Evolutionary conservation across 108 stramenopile genomes (phyloP).

Genomic region (Stephanodiscus triporus): DNA sequence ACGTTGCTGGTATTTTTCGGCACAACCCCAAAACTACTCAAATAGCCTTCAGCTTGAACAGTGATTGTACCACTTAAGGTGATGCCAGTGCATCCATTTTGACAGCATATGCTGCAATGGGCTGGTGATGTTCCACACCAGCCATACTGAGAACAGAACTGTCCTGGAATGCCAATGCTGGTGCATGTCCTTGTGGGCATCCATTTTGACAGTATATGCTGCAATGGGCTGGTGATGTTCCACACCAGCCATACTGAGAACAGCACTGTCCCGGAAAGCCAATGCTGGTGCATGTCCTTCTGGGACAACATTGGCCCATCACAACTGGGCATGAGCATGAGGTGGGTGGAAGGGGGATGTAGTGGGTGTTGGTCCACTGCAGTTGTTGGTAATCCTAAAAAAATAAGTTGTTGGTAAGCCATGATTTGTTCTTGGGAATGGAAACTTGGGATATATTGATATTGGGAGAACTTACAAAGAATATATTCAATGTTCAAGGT

Average conservation of each 20-base stretch:
- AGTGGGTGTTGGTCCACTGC: neutral
- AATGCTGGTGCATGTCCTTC: neutral
- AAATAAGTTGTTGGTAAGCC: neutral
- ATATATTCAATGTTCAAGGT: neutral
- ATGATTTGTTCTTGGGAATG: neutral
- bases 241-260: constrained; percentile 4
- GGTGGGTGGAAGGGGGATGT: too few relatives aligned
- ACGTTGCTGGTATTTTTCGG: too few relatives aligned
- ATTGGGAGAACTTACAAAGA: neutral
- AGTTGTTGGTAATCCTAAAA: neutral
- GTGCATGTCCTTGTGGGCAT: neutral
- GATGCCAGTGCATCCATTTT: constrained; percentile 9
- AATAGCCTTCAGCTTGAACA: too few relatives aligned
- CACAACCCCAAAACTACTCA: too few relatives aligned
- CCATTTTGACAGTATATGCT: constrained; percentile 34
- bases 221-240: constrained; percentile 4
- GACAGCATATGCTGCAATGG: constrained; percentile 25
- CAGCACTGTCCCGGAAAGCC: constrained; percentile 9
- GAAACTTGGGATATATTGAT: neutral
- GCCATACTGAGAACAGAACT: constrained; percentile 3
- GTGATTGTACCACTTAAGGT: too few relatives aligned
- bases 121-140: constrained; percentile 3
- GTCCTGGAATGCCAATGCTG: neutral
- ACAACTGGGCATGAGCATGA: neutral
- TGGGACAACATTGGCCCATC: neutral